phyloP scores from a whole-genome alignment of 352 stramenopile genomes.

The Phytophthora chlamydospora region DNA sequence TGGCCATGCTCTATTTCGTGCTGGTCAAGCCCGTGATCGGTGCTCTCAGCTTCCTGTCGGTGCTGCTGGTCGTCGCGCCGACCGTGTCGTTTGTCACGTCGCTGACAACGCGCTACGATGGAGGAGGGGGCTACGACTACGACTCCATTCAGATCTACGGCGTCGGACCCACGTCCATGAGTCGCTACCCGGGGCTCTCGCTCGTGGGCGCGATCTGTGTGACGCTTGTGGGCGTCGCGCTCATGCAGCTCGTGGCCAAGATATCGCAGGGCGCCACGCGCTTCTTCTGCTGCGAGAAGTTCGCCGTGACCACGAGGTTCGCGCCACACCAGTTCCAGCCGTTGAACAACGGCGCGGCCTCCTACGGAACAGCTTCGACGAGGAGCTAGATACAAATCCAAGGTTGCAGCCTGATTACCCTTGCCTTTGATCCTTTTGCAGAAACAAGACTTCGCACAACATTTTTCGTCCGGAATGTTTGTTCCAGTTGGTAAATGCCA shows the following conservation, averaged over 20 bases:
- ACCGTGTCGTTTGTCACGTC: conserved; percentile 37
- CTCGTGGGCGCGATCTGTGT: conserved; percentile 35
- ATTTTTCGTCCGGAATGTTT: conserved; percentile 18
- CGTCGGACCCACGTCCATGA: conserved; percentile 20
- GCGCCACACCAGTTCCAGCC: conserved; percentile 20
- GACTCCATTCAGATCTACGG: conserved; percentile 35
- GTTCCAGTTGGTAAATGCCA: background rate
- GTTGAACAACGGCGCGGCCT: conserved; percentile 12
- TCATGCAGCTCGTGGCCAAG: conserved; percentile 60
- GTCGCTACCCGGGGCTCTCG: conserved; percentile 29
- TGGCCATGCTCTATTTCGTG: conserved; percentile 74
- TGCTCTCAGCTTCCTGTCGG: conserved; percentile 39
- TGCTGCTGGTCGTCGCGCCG: conserved; percentile 39
- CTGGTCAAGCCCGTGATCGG: conserved; percentile 61
- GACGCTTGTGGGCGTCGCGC: conserved; percentile 52
- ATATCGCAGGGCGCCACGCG: conserved; percentile 42
- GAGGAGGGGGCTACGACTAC: conserved; percentile 2
- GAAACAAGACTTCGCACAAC: conserved; percentile 1
- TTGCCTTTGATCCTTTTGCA: background rate
- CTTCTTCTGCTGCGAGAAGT: conserved; percentile 61
- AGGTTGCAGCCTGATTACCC: background rate
- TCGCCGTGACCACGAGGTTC: conserved; percentile 26
- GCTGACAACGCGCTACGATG: conserved; percentile 14
- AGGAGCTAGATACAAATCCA: conserved; percentile 3
- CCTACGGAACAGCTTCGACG: conserved; percentile 31